phyloP scores from a whole-genome alignment of 169 alveolate genomes.

The Eimeria sp. region DNA sequence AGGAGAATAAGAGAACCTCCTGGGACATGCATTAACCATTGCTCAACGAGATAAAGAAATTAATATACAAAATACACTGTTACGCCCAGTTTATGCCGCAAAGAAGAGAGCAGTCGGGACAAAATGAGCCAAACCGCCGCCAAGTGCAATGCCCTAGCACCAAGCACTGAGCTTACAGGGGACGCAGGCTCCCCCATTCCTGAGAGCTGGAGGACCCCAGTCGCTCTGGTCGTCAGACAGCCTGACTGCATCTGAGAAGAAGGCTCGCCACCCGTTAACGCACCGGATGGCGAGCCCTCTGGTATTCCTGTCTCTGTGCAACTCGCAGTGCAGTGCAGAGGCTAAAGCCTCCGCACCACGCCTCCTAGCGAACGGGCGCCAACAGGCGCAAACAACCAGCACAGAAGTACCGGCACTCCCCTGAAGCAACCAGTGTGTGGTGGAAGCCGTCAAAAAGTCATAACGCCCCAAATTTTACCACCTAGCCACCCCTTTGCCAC shows the following conservation, averaged over 20 bases:
- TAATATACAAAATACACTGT: not conserved
- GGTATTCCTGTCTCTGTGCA: not conserved
- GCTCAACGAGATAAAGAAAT: not conserved
- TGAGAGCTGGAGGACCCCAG: not conserved
- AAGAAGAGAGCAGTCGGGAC: conserved; percentile 19
- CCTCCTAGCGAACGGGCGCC: not conserved
- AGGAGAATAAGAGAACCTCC: not conserved
- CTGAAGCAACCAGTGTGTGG: not conserved
- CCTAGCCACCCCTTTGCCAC: not conserved
- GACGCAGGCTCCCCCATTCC: not conserved
- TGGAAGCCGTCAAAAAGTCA: not conserved
- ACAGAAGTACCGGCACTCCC: not conserved
- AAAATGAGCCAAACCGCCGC: conserved; percentile 13
- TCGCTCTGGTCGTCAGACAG: not conserved
- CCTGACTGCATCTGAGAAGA: not conserved
- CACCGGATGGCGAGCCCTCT: not conserved
- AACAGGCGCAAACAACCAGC: not conserved
- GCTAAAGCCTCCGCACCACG: not conserved
- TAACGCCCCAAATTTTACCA: not conserved
- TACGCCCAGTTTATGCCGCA: not conserved
- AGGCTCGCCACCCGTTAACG: not conserved
- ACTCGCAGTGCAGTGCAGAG: conserved; percentile 15
- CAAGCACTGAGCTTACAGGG: not conserved
- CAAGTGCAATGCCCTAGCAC: not conserved
- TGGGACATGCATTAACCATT: not conserved